Percentiles rank a stretch among this genome's conserved stretches.
Evolutionary conservation across 1,284 basidiomycete species (phyloP).

Genomic region (Exobasidium cylindrosporum): DNA sequence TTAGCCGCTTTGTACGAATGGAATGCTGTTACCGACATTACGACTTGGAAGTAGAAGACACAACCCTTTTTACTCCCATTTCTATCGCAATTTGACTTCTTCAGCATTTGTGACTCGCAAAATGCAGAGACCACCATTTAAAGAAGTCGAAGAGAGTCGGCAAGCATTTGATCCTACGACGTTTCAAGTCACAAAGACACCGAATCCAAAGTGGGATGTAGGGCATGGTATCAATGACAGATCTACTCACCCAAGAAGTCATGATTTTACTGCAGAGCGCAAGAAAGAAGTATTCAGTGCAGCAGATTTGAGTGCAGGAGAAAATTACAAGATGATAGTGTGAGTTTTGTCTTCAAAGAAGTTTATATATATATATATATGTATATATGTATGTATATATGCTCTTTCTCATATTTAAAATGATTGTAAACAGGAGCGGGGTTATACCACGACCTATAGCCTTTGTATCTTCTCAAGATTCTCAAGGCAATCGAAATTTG

Average conservation of each 20-base stretch:
- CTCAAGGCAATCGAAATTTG: constrained; percentile 13
- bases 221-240: neutral
- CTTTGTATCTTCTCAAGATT: constrained; percentile 16
- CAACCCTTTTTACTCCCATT: no score
- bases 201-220: neutral
- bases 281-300: constrained; percentile 13
- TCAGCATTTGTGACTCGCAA: neutral
- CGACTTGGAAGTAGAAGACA: no score
- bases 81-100: neutral
- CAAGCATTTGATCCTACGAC: neutral
- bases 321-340: constrained; percentile 17
- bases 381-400: no score
- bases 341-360: no score
- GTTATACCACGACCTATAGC: constrained; percentile 18
- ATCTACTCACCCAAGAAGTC: neutral
- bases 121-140: neutral
- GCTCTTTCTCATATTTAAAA: neutral
- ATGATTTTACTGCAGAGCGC: neutral
- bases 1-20: no score
- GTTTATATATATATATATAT: no score
- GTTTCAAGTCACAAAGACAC: neutral
- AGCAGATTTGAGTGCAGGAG: constrained; percentile 7
- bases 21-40: no score
- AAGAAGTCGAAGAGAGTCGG: neutral
- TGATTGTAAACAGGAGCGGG: constrained; percentile 5